Conservation (phyloP, 1,284 basidiomycete species). For the Coniferiporia weirii region DNA sequence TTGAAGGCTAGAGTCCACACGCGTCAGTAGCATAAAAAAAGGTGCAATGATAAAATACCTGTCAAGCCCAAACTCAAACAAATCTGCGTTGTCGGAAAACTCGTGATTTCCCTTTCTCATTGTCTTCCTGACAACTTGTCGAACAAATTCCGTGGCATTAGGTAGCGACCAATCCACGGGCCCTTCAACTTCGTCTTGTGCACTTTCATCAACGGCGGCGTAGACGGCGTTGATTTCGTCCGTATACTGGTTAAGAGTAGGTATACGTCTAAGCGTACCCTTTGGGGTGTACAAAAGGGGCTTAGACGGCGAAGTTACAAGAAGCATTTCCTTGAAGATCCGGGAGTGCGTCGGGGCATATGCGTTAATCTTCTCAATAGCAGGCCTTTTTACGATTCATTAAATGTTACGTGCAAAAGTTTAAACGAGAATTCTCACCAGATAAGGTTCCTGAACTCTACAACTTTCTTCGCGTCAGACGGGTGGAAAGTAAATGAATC, state of each 20-base stretch:
- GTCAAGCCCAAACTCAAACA: slow-evolving; percentile 21
- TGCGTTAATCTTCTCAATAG: slow-evolving; percentile 24
- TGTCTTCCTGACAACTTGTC: slow-evolving; percentile 8
- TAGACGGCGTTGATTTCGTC: slow-evolving; percentile 31
- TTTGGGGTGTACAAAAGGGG: slow-evolving; percentile 31
- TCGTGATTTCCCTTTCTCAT: slow-evolving; percentile 1
- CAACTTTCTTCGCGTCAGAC: neutral
- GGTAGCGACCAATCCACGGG: slow-evolving; percentile 11
- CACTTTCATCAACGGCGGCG: slow-evolving; percentile 18
- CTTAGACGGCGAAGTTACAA: slow-evolving; percentile 12
- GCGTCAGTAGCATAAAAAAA: neutral
- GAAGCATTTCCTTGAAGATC: slow-evolving; percentile 26
- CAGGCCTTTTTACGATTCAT: slow-evolving; percentile 19
- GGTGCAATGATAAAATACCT: slow-evolving; percentile 8
- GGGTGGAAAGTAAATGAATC: slow-evolving; percentile 16
- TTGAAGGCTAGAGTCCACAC: slow-evolving; percentile 28
- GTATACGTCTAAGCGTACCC: slow-evolving; percentile 26
- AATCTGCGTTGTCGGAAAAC: slow-evolving; percentile 19
- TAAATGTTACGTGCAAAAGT: neutral
- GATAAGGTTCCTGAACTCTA: slow-evolving; percentile 8
- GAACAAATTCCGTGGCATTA: slow-evolving; percentile 12
- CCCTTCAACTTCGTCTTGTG: slow-evolving; percentile 13
- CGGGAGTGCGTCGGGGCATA: slow-evolving; percentile 28
- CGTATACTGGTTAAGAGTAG: slow-evolving; percentile 26
- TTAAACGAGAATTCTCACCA: slow-evolving; percentile 4